phyloP scores from a whole-genome alignment of 768 basidiomycete species.

The Termitomyces sp. region DNA sequence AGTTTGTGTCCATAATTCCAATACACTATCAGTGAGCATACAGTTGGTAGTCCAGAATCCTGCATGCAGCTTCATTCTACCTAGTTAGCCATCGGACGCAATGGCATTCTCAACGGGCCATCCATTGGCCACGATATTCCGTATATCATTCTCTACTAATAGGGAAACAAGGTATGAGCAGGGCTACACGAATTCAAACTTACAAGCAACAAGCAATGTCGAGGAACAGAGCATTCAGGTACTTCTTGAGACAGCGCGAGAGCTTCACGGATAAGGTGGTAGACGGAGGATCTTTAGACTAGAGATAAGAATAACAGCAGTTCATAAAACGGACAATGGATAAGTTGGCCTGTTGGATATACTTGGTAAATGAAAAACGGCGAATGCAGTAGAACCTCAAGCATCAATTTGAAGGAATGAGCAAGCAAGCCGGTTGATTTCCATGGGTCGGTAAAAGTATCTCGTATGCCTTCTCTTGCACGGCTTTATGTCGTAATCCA shows the following conservation, averaged over 20 bases:
- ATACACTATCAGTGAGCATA: constrained; percentile 34
- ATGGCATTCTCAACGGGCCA: constrained; percentile 18
- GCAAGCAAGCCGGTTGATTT: not conserved
- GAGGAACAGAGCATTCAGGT: constrained; percentile 17
- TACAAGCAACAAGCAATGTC: constrained; percentile 25
- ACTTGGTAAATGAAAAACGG: constrained; percentile 29
- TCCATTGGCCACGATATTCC: constrained; percentile 20
- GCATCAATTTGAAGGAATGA: not conserved
- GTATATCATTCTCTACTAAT: constrained; percentile 20
- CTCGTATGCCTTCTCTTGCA: constrained; percentile 30
- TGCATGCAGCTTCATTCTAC: constrained; percentile 22
- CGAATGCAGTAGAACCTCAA: constrained; percentile 32
- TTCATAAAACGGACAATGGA: not conserved
- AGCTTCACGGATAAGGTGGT: constrained; percentile 15
- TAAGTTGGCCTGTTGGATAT: not conserved
- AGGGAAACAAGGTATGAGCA: not conserved
- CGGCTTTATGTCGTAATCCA: not conserved
- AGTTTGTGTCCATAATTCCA: constrained; percentile 61
- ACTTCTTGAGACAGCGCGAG: constrained; percentile 13
- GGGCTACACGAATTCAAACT: not conserved
- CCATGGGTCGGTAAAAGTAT: not conserved
- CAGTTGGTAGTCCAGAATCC: constrained; percentile 23
- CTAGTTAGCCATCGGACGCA: constrained; percentile 19
- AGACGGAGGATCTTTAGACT: constrained; percentile 17
- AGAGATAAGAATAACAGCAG: not conserved